These are phyloP conservation scores for Sambucus nigra DNA, from an alignment of 129 eudicot genomes.

Conservation along the genomic window DNA sequence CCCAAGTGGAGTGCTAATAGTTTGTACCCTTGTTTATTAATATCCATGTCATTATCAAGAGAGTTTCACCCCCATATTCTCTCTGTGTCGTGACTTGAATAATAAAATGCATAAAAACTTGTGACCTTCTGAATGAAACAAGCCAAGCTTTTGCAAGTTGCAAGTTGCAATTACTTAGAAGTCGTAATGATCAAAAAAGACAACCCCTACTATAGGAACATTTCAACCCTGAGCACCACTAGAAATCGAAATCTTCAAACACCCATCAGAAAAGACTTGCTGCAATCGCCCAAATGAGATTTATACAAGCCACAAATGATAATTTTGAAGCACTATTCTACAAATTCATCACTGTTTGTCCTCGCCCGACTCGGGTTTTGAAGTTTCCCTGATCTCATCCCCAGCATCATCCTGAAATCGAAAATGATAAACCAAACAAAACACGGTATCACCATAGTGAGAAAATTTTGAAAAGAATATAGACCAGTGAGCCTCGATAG, in stretches of 20 bases:
- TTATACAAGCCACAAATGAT: neutral
- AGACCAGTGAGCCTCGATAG: too few relatives aligned
- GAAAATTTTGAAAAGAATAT: too few relatives aligned
- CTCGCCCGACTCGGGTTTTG: slow-evolving; percentile 47
- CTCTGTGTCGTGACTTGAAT: too few relatives aligned
- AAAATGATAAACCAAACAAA: neutral
- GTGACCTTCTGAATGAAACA: too few relatives aligned
- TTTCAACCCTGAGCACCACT: neutral
- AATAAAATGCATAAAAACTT: too few relatives aligned
- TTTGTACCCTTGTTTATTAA: too few relatives aligned
- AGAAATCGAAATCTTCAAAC: neutral
- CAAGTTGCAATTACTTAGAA: too few relatives aligned
- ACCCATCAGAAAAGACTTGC: neutral
- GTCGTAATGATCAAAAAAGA: neutral
- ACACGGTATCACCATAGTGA: neutral
- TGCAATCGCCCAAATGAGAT: neutral
- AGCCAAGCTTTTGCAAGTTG: too few relatives aligned
- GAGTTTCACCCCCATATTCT: too few relatives aligned
- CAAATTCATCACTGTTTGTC: slow-evolving; percentile 30
- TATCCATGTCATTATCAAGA: too few relatives aligned
- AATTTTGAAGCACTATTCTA: slow-evolving; percentile 13
- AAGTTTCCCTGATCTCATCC: slow-evolving; percentile 72
- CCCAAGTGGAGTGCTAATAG: too few relatives aligned
- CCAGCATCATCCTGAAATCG: slow-evolving; percentile 60
- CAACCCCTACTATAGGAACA: neutral